phyloP scores from a whole-genome alignment of 139 green algal species.

The Coccomyxa sp. region DNA sequence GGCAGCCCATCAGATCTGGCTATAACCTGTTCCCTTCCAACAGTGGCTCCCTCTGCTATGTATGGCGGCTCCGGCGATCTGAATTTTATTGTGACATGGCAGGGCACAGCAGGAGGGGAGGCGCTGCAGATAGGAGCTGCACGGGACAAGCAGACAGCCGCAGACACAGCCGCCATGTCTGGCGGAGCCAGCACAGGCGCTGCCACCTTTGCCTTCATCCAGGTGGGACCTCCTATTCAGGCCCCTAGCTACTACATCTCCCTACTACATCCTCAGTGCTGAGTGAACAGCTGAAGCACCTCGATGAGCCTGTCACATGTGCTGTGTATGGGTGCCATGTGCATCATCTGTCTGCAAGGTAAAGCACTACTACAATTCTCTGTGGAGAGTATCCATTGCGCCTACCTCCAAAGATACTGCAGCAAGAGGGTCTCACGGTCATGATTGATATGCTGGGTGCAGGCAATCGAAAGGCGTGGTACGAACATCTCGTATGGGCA shows the following conservation, averaged over 20 bases:
- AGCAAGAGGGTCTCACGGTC: neutral
- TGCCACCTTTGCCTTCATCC: slow-evolving; percentile 54
- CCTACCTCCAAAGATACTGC: no score
- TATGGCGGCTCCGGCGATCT: no score
- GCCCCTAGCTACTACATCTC: no score
- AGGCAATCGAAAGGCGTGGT: neutral
- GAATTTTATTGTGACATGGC: neutral
- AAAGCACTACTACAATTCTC: neutral
- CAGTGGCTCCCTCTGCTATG: no score
- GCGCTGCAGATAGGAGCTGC: slow-evolving; percentile 70
- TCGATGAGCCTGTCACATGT: neutral
- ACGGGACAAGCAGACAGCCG: slow-evolving; percentile 58
- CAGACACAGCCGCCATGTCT: slow-evolving; percentile 36
- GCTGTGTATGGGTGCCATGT: neutral
- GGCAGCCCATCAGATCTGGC: no score
- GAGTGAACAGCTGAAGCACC: no score
- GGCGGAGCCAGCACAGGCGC: slow-evolving; percentile 55
- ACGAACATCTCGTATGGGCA: neutral
- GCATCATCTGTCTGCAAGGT: neutral
- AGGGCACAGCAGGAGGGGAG: slow-evolving; percentile 62
- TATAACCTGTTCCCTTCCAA: no score
- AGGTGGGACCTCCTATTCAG: neutral
- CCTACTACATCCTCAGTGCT: no score
- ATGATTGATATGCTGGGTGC: neutral
- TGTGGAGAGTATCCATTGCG: neutral